Evolutionary conservation across 2,329 filamentous ascomycete species (phyloP), one percentile per base, ranked within the genome.

Genomic region (Ophiostoma sp.): DNA sequence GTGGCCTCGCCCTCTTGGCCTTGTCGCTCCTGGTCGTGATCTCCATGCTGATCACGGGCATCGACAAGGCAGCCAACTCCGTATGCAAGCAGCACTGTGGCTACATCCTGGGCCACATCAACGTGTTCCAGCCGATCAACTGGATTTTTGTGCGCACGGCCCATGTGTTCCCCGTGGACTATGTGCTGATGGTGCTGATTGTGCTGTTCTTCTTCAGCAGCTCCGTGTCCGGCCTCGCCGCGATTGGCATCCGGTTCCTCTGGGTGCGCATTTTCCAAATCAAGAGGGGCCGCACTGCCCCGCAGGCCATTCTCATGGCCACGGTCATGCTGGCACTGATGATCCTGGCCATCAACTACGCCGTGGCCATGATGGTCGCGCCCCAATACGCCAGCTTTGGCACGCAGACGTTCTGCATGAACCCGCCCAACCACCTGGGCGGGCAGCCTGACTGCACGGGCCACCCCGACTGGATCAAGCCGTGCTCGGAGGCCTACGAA

Each of bases 31-130:
- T 96, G 58, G 84, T 96, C 73, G 96, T 92, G 85, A 85, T 89
- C 8, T 96, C 92, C 12, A 98, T 99, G 92, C 85, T 98, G 73
- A 90, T 98, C 76, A 98, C 94, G 0, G 90, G 88, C 73, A 93
- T 98, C 75, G 95, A 99, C 84, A 98, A 98, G 81, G 92, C 93
- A 47, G 93, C 90, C 78, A 97, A 98, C 81, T 97, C 93, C 3
- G 81, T 96, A 71, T 99, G 95, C 85, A 94, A 95, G 77, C 82
- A 88, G 69, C 88, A 87, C 74, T 99, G 95, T 76, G 95, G 95
- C 71, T 99, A 97, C 79, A 91, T 98, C 65, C 84, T 99, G 4
- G 92, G 89, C 60, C 84, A 83, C 75, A 90, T 96, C 77, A 92
- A 96, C 77, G 88, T 98, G 73, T 96, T 97, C 82, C 95, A 99